phyloP scores from a whole-genome alignment of 1,284 basidiomycete genomes.

The Fomitopsis pinicola region DNA sequence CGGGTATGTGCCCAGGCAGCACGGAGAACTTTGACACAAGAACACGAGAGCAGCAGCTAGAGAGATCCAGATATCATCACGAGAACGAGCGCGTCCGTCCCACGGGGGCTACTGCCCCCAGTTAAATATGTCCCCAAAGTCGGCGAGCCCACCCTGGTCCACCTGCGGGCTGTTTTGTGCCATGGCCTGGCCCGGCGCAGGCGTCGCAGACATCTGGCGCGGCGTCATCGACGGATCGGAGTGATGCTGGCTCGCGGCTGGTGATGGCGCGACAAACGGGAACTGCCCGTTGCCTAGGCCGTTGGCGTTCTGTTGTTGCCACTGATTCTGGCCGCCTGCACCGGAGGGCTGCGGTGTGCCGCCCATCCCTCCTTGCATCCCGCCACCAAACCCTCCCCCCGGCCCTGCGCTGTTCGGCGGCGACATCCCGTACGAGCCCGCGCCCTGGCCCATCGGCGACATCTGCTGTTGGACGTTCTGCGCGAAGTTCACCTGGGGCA shows the following conservation, averaged over 20 bases:
- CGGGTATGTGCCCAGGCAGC: background rate
- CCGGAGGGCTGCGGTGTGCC: conserved; percentile 17
- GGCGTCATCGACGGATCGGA: conserved; percentile 19
- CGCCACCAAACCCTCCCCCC: conserved; percentile 10
- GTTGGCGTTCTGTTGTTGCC: conserved; percentile 12
- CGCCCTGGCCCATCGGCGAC: conserved; percentile 20
- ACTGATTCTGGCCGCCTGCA: conserved; percentile 17
- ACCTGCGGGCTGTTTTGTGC: conserved; percentile 19
- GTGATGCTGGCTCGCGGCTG: conserved; percentile 21
- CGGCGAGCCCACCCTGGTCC: conserved; percentile 20
- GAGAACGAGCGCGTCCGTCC: background rate
- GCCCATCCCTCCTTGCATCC: conserved; percentile 12
- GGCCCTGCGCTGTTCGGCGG: conserved; percentile 30
- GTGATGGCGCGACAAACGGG: conserved; percentile 24
- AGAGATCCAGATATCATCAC: background rate
- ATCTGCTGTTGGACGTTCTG: conserved; percentile 18
- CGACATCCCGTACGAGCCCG: conserved; percentile 38
- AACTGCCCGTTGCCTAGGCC: conserved; percentile 11
- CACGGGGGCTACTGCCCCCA: conserved; percentile 19
- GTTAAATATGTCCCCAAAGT: conserved; percentile 25
- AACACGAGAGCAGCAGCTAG: conserved; percentile 2
- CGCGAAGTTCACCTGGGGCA: conserved; percentile 21
- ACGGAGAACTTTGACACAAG: background rate
- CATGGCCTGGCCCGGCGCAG: conserved; percentile 25
- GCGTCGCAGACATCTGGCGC: conserved; percentile 25